These are phyloP conservation scores for Agrostemma githago DNA, from an alignment of 148 eudicot genomes.

Conservation along the genomic window DNA sequence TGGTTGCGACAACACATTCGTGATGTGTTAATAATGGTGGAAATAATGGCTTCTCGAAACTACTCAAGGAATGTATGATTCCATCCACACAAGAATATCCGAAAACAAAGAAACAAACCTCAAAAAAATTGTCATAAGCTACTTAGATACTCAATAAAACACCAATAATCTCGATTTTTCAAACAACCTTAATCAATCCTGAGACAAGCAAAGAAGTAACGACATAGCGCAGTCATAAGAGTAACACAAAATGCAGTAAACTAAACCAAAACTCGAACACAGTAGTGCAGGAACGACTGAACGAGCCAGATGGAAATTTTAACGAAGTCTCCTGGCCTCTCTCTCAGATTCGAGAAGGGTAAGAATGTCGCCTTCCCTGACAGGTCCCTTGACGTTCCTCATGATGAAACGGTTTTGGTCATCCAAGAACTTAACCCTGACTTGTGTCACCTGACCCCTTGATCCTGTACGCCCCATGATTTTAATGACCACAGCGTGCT, in stretches of 20 bases:
- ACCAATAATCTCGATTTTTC: background rate
- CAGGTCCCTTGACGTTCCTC: conserved; percentile 27
- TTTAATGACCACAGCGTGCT: conserved; percentile 23
- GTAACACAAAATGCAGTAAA: background rate
- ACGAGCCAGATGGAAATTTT: background rate
- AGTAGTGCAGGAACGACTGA: background rate
- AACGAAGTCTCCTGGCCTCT: conserved; percentile 28
- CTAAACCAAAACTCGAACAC: conserved; percentile 6
- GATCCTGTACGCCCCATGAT: conserved; percentile 26
- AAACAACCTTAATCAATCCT: background rate
- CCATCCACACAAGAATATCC: too few species aligned
- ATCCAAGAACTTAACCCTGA: conserved; percentile 22
- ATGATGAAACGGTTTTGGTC: conserved; percentile 25
- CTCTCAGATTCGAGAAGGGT: conserved; percentile 28
- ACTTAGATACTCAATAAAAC: background rate
- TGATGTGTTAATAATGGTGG: too few species aligned
- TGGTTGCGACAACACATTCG: too few species aligned
- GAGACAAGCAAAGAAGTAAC: background rate
- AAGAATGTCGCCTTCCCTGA: conserved; percentile 26
- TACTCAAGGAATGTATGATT: too few species aligned
- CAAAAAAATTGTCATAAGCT: background rate
- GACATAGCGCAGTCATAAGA: background rate
- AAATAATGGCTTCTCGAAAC: too few species aligned
- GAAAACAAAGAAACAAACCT: background rate
- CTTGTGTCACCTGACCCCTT: conserved; percentile 26